Evolutionary conservation across 2,329 filamentous ascomycete genomes (phyloP), one percentile per base, ranked within the genome.

Genomic region (Incumbomyces lentus): DNA sequence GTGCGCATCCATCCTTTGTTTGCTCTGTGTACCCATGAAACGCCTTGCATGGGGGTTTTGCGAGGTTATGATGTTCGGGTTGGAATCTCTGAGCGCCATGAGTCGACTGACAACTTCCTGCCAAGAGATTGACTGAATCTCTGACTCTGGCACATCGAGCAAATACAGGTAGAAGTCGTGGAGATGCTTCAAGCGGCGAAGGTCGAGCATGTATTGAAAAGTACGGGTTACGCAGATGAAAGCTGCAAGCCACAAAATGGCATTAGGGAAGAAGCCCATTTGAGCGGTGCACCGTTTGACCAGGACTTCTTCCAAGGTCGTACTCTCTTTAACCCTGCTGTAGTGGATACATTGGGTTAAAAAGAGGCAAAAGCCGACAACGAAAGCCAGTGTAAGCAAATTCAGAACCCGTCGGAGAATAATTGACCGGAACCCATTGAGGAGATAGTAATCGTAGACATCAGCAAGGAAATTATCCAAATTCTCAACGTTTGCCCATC

Each of bases 91-190:
- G 17, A 95, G 65, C 6, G 79, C 77, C 78, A 94, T 94, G 50
- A 95, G 74, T 31, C 87, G 82, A 50, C 79, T 84, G 17, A 95
- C 88, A 19, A 95, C 77, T 53, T 92, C 84, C 60, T 94, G 86
- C 89, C 89, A 95, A 5, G 89, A 90, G 42, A 95, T 84, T 0
- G 87, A 93, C 63, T 95, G 89, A 68, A 95, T 92, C 57, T 95
- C 89, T 47, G 82, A 74, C 60, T 85, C 81, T 2, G 85, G 84
- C 36, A 95, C 87, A 33, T 85, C 83, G 8, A 95, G 76, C 3
- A 95, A 74, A 59, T 93, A 74, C 22, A 81, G 72, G 61, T 86
- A 95, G 63, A 95, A 95, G 62, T 92, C 82, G 53, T 87, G 85
- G 66, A 95, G 82, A 41, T 86, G 75, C 48, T 77, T 69, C 19